A percentile compares a stretch with the other conserved stretches of the same genome.
phyloP scores from a whole-genome alignment of 805 yeast genomes.

The Candida bentonensis region DNA sequence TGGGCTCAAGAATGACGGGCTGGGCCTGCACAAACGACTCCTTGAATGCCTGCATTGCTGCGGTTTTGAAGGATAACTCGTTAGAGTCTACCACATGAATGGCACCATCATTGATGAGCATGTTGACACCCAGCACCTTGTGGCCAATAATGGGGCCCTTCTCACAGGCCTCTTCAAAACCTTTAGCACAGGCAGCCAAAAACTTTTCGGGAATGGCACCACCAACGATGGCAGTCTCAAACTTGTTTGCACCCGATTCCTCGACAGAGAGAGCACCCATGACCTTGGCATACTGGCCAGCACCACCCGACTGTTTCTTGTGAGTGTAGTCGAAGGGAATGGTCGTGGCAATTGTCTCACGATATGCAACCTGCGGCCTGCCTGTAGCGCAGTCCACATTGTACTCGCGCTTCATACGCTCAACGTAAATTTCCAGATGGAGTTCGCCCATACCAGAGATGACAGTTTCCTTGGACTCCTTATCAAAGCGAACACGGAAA shows the following conservation, averaged over 20 bases:
- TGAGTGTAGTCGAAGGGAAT: constrained; percentile 85
- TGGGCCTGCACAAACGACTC: constrained; percentile 74
- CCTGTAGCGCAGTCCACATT: constrained; percentile 93
- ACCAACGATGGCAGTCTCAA: constrained; percentile 83
- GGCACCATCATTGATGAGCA: constrained; percentile 94
- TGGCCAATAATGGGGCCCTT: constrained; percentile 97
- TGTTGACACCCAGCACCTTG: constrained; percentile 78
- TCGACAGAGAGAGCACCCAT: constrained; percentile 64
- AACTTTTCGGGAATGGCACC: constrained; percentile 95
- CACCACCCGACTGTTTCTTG: constrained; percentile 98
- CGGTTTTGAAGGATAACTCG: constrained; percentile 88
- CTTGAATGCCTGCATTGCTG: constrained; percentile 82
- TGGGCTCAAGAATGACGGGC: constrained; percentile 90
- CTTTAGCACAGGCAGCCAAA: constrained; percentile 86
- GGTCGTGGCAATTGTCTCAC: constrained; percentile 72
- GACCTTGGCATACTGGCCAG: constrained; percentile 97
- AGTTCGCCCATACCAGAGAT: constrained; percentile 98
- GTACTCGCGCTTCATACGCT: constrained; percentile 95
- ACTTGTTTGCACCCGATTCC: constrained; percentile 39
- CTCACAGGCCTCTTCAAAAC: constrained; percentile 86
- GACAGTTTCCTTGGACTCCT: constrained; percentile 85
- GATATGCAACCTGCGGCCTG: constrained; percentile 93
- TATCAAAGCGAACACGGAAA: constrained; percentile 80
- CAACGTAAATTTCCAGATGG: constrained; percentile 94
- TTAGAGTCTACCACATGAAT: constrained; percentile 95